phyloP scores from a whole-genome alignment of 2,329 filamentous ascomycete species.

The Fonsecaea multimorphosa region DNA sequence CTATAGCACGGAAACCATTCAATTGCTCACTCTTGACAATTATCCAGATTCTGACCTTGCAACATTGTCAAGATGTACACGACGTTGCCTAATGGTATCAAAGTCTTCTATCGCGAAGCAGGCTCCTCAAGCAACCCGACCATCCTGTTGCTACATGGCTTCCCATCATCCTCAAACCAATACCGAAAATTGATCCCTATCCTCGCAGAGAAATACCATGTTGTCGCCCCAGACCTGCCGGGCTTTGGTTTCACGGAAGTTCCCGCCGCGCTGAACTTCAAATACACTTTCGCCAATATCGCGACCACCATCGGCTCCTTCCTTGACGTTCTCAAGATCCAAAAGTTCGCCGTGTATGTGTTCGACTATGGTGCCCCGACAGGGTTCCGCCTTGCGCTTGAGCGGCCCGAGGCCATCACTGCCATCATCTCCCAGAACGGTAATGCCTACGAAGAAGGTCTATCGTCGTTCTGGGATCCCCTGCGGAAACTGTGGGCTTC shows the following conservation, averaged over 20 bases:
- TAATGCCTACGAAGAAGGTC: slow-evolving; percentile 65
- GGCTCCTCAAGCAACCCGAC: slow-evolving; percentile 45
- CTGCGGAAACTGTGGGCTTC: slow-evolving; percentile 56
- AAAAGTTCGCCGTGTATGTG: slow-evolving; percentile 62
- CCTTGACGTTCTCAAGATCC: slow-evolving; percentile 55
- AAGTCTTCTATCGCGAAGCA: slow-evolving; percentile 50
- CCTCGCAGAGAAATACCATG: slow-evolving; percentile 50
- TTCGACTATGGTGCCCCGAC: slow-evolving; percentile 69
- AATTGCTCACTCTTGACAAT: too few relatives aligned
- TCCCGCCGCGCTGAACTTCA: slow-evolving; percentile 50
- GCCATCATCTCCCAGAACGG: slow-evolving; percentile 66
- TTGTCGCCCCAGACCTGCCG: slow-evolving; percentile 65
- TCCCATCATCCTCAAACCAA: slow-evolving; percentile 55
- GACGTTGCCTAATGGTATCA: slow-evolving; percentile 36
- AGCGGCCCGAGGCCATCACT: slow-evolving; percentile 55
- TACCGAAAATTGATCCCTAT: slow-evolving; percentile 55
- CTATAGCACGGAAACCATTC: not conserved
- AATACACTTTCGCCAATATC: slow-evolving; percentile 62
- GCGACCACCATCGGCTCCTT: slow-evolving; percentile 57
- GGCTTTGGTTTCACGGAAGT: slow-evolving; percentile 65
- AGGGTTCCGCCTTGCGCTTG: slow-evolving; percentile 60
- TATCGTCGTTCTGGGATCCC: slow-evolving; percentile 60
- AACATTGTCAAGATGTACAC: slow-evolving; percentile 27
- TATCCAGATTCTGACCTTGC: not conserved
- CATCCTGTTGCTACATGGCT: slow-evolving; percentile 56